Conservation (phyloP, 1,284 basidiomycete species). For the Pyrrhoderma noxium region DNA sequence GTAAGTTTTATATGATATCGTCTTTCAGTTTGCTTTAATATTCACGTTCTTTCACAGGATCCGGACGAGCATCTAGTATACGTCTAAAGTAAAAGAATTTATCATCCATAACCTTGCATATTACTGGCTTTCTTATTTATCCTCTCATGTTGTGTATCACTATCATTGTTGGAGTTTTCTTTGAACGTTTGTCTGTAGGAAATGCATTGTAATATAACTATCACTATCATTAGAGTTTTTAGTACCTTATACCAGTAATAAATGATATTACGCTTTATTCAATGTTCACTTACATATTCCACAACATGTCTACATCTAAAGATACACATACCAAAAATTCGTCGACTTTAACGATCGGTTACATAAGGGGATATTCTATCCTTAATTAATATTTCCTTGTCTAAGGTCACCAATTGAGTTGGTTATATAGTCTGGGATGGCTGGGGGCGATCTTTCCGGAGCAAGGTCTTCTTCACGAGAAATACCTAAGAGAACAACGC, state of each 20-base stretch:
- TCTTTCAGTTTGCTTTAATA: not conserved
- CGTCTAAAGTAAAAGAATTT: not conserved
- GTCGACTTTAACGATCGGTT: too few relatives aligned
- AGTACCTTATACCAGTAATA: not conserved
- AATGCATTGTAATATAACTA: not conserved
- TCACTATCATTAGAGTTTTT: not conserved
- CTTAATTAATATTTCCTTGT: conserved; percentile 17
- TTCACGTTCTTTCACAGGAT: not conserved
- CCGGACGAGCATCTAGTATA: not conserved
- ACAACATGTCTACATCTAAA: too few relatives aligned
- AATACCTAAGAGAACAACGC: conserved; percentile 45
- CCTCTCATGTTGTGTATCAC: not conserved
- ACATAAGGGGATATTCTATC: too few relatives aligned
- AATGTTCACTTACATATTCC: not conserved
- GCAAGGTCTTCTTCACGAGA: conserved; percentile 63
- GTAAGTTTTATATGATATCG: conserved; percentile 2
- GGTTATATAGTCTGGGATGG: conserved; percentile 79
- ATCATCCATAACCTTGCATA: not conserved
- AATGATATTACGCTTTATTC: not conserved
- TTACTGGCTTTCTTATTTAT: not conserved
- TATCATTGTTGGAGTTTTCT: not conserved
- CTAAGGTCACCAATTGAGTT: conserved; percentile 69
- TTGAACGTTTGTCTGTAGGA: not conserved
- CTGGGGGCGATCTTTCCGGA: conserved; percentile 60
- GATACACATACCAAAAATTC: too few relatives aligned